Conservation (phyloP, 441 rosid genomes). For the Corymbia calophylla region DNA sequence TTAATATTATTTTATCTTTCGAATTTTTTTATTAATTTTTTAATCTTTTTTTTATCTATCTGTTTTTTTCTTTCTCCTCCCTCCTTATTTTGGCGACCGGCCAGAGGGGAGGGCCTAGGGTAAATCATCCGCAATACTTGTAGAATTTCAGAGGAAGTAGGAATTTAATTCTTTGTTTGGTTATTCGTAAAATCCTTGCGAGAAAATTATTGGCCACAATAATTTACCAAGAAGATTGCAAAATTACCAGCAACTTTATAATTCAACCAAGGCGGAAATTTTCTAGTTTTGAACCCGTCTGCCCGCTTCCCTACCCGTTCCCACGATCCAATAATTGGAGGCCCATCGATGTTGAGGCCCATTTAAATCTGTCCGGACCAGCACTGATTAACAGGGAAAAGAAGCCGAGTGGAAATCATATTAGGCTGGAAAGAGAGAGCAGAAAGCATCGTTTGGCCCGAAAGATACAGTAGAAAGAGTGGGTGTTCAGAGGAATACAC, state of each 20-base stretch:
- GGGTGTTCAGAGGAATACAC: neutral
- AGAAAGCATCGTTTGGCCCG: neutral
- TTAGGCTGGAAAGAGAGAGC: accelerated
- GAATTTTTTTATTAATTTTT: no score
- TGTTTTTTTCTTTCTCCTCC: no score
- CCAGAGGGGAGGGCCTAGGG: no score
- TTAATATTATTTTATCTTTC: no score
- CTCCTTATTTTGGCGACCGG: no score
- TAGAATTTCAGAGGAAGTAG: neutral
- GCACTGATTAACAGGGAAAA: neutral
- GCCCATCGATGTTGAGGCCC: neutral
- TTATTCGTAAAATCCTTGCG: no score
- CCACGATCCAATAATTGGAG: neutral
- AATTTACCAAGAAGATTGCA: neutral
- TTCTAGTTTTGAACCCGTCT: neutral
- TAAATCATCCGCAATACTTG: accelerated
- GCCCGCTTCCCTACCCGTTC: no score
- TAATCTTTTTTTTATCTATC: no score
- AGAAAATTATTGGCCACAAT: neutral
- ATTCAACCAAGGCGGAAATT: no score
- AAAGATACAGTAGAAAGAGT: neutral
- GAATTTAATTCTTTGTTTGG: neutral
- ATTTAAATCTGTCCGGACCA: neutral
- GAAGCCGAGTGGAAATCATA: neutral
- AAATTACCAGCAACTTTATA: neutral